These are phyloP conservation scores for Saccharomyces hybrid DNA, from an alignment of 1,139 yeast species.

Conservation along the genomic window DNA sequence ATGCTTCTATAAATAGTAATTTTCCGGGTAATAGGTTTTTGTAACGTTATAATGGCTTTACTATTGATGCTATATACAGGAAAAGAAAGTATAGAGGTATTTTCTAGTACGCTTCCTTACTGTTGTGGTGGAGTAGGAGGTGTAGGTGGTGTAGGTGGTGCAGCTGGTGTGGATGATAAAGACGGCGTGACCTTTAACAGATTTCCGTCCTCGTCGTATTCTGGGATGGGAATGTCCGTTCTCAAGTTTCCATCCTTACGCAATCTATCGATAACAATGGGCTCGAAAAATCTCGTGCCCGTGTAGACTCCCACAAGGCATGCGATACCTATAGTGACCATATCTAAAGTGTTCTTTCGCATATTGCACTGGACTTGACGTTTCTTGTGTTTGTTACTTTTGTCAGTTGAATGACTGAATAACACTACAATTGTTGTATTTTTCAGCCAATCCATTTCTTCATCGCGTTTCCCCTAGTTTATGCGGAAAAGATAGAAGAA, in stretches of 20 bases:
- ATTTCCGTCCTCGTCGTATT: slow-evolving; percentile 38
- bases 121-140: background rate
- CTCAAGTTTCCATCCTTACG: slow-evolving; percentile 62
- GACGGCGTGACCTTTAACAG: background rate
- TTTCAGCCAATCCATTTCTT: background rate
- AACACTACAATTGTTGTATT: background rate
- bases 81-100: background rate
- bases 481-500: background rate
- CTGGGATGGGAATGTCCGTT: slow-evolving; percentile 47
- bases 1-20: background rate
- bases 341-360: slow-evolving; percentile 23
- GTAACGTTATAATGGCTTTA: background rate
- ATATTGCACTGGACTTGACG: background rate
- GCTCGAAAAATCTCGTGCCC: slow-evolving; percentile 65
- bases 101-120: background rate
- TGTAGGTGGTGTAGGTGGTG: background rate
- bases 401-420: background rate
- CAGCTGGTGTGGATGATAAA: background rate
- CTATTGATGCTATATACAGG: background rate
- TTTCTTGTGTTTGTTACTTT: background rate
- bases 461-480: background rate
- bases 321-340: slow-evolving; percentile 33
- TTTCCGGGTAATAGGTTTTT: background rate
- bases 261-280: slow-evolving; percentile 60
- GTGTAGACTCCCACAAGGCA: slow-evolving; percentile 39